These are phyloP conservation scores for Paratinospora sagittata DNA, from an alignment of 164 flowering plant genomes.

Conservation along the genomic window DNA sequence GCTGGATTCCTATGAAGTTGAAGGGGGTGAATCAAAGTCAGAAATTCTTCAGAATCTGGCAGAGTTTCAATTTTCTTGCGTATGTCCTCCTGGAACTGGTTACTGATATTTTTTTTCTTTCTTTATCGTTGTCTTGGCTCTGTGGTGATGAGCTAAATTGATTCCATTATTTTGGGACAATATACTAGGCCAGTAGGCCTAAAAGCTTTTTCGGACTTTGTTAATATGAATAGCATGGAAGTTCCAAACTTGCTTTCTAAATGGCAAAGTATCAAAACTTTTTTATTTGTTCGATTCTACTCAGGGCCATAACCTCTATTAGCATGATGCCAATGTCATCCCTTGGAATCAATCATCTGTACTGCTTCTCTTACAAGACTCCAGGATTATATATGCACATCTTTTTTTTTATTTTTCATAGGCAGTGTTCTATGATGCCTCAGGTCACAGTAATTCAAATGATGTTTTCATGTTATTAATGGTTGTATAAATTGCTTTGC, in stretches of 20 bases:
- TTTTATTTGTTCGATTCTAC: neutral
- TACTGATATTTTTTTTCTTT: neutral
- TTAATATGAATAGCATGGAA: neutral
- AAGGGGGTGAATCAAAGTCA: slow-evolving; percentile 81
- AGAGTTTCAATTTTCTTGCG: slow-evolving; percentile 95
- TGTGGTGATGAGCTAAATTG: neutral
- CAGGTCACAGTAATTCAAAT: neutral
- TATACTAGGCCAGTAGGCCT: no score
- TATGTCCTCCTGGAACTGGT: slow-evolving; percentile 31
- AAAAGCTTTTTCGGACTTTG: neutral
- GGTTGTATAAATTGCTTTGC: neutral
- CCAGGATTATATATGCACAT: neutral
- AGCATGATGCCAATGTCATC: neutral
- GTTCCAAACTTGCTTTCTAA: neutral
- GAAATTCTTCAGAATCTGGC: slow-evolving; percentile 85
- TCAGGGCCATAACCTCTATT: neutral
- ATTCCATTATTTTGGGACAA: neutral
- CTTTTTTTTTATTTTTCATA: no score
- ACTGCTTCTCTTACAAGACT: neutral
- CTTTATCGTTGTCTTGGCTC: neutral
- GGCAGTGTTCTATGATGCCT: neutral
- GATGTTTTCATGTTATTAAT: neutral
- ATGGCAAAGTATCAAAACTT: neutral
- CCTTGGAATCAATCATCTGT: neutral
- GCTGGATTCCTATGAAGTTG: slow-evolving; percentile 84